phyloP scores from a whole-genome alignment of 768 basidiomycete species.

The Tulasnella sp. region DNA sequence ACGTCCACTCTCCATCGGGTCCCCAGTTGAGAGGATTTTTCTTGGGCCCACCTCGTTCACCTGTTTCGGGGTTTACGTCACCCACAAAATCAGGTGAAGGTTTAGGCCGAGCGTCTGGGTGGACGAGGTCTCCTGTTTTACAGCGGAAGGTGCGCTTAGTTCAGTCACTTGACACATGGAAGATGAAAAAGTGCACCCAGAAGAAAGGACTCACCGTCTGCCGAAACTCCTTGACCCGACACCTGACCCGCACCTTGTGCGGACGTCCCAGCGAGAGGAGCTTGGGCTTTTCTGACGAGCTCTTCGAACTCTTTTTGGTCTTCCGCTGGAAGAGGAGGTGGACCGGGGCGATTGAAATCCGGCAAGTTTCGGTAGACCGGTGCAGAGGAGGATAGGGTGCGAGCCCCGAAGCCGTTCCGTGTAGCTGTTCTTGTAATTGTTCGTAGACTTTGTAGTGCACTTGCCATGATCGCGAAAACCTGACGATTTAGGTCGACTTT shows the following conservation, averaged over 20 bases:
- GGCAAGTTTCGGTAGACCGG: not conserved
- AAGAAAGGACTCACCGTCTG: not conserved
- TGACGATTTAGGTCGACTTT: not conserved
- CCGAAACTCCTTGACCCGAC: not conserved
- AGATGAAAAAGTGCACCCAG: not conserved
- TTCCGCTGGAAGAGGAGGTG: slow-evolving; percentile 60
- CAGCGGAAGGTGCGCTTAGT: not conserved
- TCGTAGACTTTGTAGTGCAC: not conserved
- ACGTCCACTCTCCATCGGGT: slow-evolving; percentile 74
- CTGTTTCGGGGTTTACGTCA: slow-evolving; percentile 67
- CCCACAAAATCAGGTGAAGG: slow-evolving; percentile 61
- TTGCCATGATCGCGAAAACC: not conserved
- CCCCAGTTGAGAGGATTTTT: slow-evolving; percentile 63
- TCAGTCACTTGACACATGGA: not conserved
- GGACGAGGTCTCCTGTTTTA: slow-evolving; percentile 21
- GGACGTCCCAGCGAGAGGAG: slow-evolving; percentile 30
- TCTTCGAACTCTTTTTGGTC: slow-evolving; percentile 82
- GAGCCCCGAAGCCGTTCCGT: not conserved
- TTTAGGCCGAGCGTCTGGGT: slow-evolving; percentile 60
- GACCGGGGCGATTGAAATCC: slow-evolving; percentile 38
- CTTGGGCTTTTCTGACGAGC: slow-evolving; percentile 40
- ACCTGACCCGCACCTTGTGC: slow-evolving; percentile 31
- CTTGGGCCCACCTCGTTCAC: slow-evolving; percentile 82
- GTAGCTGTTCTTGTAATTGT: not conserved
- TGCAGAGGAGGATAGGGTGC: not conserved